These are phyloP conservation scores for Hydnum rufescens DNA, from an alignment of 768 basidiomycete genomes.

Conservation along the genomic window DNA sequence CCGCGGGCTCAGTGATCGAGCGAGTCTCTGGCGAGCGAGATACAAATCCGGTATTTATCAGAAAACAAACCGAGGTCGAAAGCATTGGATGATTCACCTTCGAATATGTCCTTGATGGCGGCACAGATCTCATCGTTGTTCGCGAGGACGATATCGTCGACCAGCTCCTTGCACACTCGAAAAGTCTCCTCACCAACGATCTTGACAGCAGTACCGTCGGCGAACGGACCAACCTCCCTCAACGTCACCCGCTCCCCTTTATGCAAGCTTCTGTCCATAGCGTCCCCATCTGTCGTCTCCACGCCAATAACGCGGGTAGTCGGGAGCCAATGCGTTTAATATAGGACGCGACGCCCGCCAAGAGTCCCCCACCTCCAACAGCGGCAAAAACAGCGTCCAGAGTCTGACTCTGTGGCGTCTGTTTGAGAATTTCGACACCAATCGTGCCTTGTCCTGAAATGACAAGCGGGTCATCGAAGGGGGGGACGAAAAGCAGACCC, in stretches of 20 bases:
- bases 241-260: slow-evolving; percentile 69
- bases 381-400: slow-evolving; percentile 75
- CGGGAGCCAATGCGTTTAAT: slow-evolving; percentile 77
- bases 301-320: slow-evolving; percentile 65
- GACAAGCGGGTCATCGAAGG: slow-evolving; percentile 91
- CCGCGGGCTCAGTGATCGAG: slow-evolving; percentile 90
- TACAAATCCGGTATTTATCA: neutral
- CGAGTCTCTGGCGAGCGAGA: slow-evolving; percentile 77
- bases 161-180: slow-evolving; percentile 65
- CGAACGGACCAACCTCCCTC: slow-evolving; percentile 85
- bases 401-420: slow-evolving; percentile 38
- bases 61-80: neutral
- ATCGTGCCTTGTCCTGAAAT: slow-evolving; percentile 95
- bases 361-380: slow-evolving; percentile 88
- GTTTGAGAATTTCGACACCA: slow-evolving; percentile 88
- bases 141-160: slow-evolving; percentile 69
- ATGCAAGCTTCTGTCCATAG: slow-evolving; percentile 68
- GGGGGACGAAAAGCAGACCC: slow-evolving; percentile 79
- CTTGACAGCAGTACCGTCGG: slow-evolving; percentile 93
- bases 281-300: slow-evolving; percentile 92
- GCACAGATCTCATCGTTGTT: slow-evolving; percentile 96
- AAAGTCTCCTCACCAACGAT: slow-evolving; percentile 91
- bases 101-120: slow-evolving; percentile 96
- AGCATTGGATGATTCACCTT: slow-evolving; percentile 35
- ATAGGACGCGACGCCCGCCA: slow-evolving; percentile 80